A percentile compares a stretch with the other conserved stretches of the same genome.
Conservation (phyloP, 2,329 filamentous ascomycete genomes). For the Karstenula rhodostoma region DNA sequence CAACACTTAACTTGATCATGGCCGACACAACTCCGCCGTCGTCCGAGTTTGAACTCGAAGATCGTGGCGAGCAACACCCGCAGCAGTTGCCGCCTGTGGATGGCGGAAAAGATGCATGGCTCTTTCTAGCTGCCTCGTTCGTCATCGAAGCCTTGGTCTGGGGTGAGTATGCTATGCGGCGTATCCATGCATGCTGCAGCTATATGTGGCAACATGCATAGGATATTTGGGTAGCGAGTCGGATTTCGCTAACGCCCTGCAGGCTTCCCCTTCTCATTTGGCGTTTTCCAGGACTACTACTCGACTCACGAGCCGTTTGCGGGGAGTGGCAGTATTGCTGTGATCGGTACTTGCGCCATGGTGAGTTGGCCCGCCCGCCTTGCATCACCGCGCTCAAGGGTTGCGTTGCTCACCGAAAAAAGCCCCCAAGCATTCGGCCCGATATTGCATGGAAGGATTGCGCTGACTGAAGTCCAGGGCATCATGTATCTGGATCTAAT, state of each 20-base stretch:
- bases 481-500: slow-evolving; percentile 12
- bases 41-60: slow-evolving; percentile 10
- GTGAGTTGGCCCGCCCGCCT: slow-evolving; percentile 48
- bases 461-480: slow-evolving; percentile 42
- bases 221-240: not conserved
- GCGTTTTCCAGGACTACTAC: slow-evolving; percentile 76
- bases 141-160: slow-evolving; percentile 62
- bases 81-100: slow-evolving; percentile 26
- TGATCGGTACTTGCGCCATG: slow-evolving; percentile 71
- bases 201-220: not conserved
- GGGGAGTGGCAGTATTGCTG: slow-evolving; percentile 61
- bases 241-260: slow-evolving; percentile 12
- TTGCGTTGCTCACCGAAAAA: not conserved
- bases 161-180: slow-evolving; percentile 35
- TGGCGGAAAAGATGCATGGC: slow-evolving; percentile 30
- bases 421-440: not conserved
- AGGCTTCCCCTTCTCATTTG: slow-evolving; percentile 75
- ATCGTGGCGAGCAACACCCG: not conserved
- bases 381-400: not conserved
- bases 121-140: slow-evolving; percentile 48
- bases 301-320: slow-evolving; percentile 66
- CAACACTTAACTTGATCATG: not conserved
- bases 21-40: not conserved
- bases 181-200: slow-evolving; percentile 7
- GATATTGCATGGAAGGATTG: slow-evolving; percentile 12